Percentiles rank a stretch among this genome's conserved stretches.
phyloP scores from a whole-genome alignment of 345 rosid genomes.

The Alliaria petiolata region DNA sequence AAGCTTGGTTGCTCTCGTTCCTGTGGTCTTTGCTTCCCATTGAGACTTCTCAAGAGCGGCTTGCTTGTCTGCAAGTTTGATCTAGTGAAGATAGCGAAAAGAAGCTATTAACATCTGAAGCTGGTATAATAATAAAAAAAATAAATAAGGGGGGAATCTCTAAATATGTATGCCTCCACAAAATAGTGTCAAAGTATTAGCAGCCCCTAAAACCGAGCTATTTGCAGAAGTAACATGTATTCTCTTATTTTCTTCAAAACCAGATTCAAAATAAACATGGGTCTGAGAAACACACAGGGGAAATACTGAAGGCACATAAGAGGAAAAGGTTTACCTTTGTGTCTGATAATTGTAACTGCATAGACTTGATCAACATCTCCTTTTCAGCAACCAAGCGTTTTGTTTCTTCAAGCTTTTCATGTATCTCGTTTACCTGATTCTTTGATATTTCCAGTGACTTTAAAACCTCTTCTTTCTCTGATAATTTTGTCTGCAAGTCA shows the following conservation, averaged over 20 bases:
- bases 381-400: constrained; percentile 57
- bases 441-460: constrained; percentile 56
- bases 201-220: neutral
- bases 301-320: neutral
- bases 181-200: neutral
- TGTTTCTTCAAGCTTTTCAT: constrained; percentile 53
- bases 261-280: neutral
- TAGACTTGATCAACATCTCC: constrained; percentile 62
- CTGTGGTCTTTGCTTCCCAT: constrained; percentile 87
- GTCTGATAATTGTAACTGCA: constrained; percentile 75
- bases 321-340: constrained; percentile 54
- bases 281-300: neutral
- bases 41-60: constrained; percentile 86
- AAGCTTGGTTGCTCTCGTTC: constrained; percentile 61
- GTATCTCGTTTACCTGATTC: constrained; percentile 46
- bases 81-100: constrained; percentile 37
- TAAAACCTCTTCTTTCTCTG: constrained; percentile 84
- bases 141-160: neutral
- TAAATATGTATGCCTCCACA: neutral
- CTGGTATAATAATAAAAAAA: neutral
- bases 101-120: constrained; percentile 3
- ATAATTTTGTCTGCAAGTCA: constrained; percentile 61
- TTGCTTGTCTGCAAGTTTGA: constrained; percentile 95
- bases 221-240: neutral
- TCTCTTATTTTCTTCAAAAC: constrained; percentile 4